These are phyloP conservation scores for Fusarium brachygibbosum DNA, from an alignment of 2,329 filamentous ascomycete genomes.

Conservation along the genomic window DNA sequence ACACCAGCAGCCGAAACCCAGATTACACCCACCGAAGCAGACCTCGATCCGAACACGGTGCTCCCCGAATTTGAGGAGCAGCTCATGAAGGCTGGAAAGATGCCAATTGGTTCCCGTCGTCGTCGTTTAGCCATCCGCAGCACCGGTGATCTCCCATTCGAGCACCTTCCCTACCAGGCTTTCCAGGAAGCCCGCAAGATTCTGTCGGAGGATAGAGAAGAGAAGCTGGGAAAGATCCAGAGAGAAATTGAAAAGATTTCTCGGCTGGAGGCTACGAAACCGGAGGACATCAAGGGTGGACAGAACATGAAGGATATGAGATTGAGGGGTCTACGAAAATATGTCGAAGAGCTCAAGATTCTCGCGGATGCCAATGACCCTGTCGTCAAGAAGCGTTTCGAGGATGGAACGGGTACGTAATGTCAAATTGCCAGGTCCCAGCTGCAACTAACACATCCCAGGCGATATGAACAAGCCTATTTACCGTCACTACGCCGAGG, in stretches of 20 bases:
- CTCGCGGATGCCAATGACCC: constrained; percentile 96
- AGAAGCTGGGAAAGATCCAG: constrained; percentile 83
- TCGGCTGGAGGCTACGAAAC: constrained; percentile 71
- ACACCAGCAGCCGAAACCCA: constrained; percentile 49
- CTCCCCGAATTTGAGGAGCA: constrained; percentile 70
- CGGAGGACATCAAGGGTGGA: constrained; percentile 71
- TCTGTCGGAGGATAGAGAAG: constrained; percentile 80
- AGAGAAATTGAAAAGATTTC: constrained; percentile 77
- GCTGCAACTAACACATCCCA: constrained; percentile 54
- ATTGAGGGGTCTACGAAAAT: constrained; percentile 76
- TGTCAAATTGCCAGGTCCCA: background rate
- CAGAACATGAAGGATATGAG: constrained; percentile 74
- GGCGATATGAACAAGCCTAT: constrained; percentile 97
- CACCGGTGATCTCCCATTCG: constrained; percentile 81
- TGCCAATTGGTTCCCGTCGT: constrained; percentile 86
- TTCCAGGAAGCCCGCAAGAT: constrained; percentile 96
- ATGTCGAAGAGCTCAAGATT: constrained; percentile 86
- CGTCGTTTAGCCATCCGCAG: constrained; percentile 79
- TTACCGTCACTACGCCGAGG: constrained; percentile 89
- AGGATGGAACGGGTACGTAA: constrained; percentile 83
- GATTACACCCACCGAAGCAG: constrained; percentile 49
- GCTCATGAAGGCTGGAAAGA: constrained; percentile 76
- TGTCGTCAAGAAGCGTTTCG: constrained; percentile 90
- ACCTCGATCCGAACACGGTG: constrained; percentile 77
- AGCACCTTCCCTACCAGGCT: constrained; percentile 95